Evolutionary conservation across 2,329 filamentous ascomycete genomes (phyloP), one percentile per base, ranked within the genome.

Genomic region (Aspergillus viridinutans): DNA sequence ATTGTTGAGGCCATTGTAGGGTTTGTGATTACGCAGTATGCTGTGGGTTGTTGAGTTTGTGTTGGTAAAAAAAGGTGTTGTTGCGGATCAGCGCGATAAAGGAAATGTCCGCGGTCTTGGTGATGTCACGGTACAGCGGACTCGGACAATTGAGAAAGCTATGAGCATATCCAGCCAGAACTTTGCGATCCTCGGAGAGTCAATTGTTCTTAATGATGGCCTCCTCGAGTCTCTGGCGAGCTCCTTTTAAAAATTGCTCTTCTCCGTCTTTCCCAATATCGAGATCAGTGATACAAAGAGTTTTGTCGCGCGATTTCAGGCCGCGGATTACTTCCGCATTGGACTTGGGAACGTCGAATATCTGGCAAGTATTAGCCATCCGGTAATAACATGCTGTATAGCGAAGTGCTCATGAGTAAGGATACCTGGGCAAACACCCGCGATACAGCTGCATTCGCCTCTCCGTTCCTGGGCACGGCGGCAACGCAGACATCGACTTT

Each of bases 371-470:
- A 10, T 50, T 8, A 23, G n/a, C 29, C 21, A 14, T 10, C 20
- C 9, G 17, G 20, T 4, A 10, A 23, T 45, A 10, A 12, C 20
- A 21, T 4, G 42, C n/a, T 21, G 8, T 23, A 20, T 21, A 23
- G 7, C n/a, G 21, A 45, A 23, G 21, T 45, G n/a, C 14, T 38
- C 14, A 7, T 38, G 14, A 38, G 32, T 38, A 38, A 38, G 32
- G 1, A 61, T 64, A 85, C 85, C 66, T 84, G 76, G 61, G 86
- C 86, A 55, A 91, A 74, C 4, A 90, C 73, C 40, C 81, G 77
- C 50, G 85, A 74, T 2, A 89, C 84, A 4, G 87, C 87, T 67
- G 82, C 83, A 67, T 90, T 90, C 4, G 88, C 84, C 67, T 89
- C 85, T 14, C 87, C 86, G 14, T 90, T 85, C 58, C 81, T 80